A percentile compares a stretch with the other conserved stretches of the same genome.
Evolutionary conservation across 441 rosid species (phyloP).

Genomic region (Croton laevigatus): DNA sequence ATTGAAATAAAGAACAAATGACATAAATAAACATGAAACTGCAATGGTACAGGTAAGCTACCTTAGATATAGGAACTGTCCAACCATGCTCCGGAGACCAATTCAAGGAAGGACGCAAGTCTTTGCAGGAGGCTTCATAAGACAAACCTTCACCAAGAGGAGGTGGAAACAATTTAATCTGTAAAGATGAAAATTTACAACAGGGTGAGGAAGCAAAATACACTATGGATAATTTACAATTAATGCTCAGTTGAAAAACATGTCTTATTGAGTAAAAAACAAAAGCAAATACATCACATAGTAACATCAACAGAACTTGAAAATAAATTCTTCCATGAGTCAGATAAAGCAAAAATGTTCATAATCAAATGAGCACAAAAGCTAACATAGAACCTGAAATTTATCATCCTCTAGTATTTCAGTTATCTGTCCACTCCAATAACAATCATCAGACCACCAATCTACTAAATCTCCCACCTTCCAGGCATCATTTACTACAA

Average conservation of each 20-base stretch:
- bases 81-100: constrained; percentile 73
- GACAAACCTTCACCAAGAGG: constrained; percentile 69
- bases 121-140: constrained; percentile 45
- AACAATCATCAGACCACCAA: constrained; percentile 66
- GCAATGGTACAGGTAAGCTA: constrained; percentile 10
- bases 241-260: no score
- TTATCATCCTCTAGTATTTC: constrained; percentile 36
- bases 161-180: constrained; percentile 62
- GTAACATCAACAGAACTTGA: not conserved
- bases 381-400: constrained; percentile 41
- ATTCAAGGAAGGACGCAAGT: constrained; percentile 72
- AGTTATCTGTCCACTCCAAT: constrained; percentile 62
- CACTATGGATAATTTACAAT: not conserved
- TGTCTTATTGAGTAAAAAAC: not conserved
- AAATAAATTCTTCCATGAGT: not conserved
- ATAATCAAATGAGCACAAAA: constrained; percentile 1
- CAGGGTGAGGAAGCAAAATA: not conserved
- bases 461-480: constrained; percentile 83
- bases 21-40: constrained; percentile 4
- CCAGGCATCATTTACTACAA: constrained; percentile 48
- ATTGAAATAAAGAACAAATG: not conserved
- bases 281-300: not conserved
- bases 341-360: not conserved
- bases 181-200: constrained; percentile 4
- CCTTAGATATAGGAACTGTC: constrained; percentile 49